Conservation (phyloP, 805 yeast genomes). For the Candida koratica region DNA sequence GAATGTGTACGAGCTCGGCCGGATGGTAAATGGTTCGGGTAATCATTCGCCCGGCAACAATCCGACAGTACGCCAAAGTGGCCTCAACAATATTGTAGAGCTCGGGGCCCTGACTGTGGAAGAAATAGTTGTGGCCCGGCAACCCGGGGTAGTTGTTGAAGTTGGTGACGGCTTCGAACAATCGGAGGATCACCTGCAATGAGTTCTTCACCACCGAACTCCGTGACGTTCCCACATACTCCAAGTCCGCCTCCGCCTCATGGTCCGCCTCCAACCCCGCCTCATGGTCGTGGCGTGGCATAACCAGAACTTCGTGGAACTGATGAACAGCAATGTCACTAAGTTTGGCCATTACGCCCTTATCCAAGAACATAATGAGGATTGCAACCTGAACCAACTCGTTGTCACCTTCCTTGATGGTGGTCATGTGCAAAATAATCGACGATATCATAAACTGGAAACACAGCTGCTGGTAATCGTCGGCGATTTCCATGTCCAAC, state of each 20-base stretch:
- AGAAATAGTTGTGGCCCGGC: constrained; percentile 34
- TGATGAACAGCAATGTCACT: constrained; percentile 24
- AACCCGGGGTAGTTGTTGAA: constrained; percentile 31
- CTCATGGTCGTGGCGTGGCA: no score
- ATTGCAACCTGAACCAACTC: constrained; percentile 36
- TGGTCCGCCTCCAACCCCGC: no score
- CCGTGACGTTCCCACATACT: constrained; percentile 19
- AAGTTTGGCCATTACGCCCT: constrained; percentile 41
- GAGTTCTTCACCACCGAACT: constrained; percentile 39
- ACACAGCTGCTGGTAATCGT: constrained; percentile 19
- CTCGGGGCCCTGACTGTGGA: constrained; percentile 12
- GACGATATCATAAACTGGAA: constrained; percentile 35
- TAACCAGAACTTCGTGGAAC: no score
- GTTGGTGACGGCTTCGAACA: constrained; percentile 45
- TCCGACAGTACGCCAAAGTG: constrained; percentile 39
- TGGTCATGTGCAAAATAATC: constrained; percentile 36
- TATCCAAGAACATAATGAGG: constrained; percentile 48
- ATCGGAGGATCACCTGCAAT: constrained; percentile 39
- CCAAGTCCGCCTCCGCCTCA: constrained; percentile 8
- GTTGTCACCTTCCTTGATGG: constrained; percentile 22
- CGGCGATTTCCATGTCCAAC: constrained; percentile 19
- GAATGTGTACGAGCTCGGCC: no score
- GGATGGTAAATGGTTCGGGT: no score
- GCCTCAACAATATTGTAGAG: constrained; percentile 19
- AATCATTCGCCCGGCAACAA: no score